Evolutionary conservation across 1,284 basidiomycete species (phyloP).

Genomic region (Tylopilus sp.): DNA sequence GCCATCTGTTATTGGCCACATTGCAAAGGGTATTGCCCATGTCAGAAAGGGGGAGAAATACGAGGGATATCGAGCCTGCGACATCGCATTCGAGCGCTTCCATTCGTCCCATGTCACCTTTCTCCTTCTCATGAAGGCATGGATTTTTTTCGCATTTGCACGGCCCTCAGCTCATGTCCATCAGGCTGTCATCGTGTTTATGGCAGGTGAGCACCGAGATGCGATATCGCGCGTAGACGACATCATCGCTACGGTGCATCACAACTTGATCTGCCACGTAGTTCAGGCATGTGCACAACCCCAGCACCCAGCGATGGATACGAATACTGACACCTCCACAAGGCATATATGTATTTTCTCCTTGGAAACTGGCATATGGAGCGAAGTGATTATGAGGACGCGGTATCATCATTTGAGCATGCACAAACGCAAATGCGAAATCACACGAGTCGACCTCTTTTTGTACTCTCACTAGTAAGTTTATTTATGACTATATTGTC

Average conservation of each 20-base stretch:
- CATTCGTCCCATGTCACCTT: neutral
- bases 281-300: constrained; percentile 10
- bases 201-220: constrained; percentile 4
- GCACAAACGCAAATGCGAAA: neutral
- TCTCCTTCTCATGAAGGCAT: neutral
- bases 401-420: neutral
- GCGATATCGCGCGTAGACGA: constrained; percentile 6
- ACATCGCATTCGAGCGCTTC: constrained; percentile 1
- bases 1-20: neutral
- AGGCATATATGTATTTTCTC: constrained; percentile 9
- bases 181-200: constrained; percentile 1
- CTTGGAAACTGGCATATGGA: neutral
- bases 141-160: neutral
- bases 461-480: no score
- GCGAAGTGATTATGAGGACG: neutral
- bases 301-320: neutral
- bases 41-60: neutral
- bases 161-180: neutral
- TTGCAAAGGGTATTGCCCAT: constrained; percentile 2
- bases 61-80: neutral
- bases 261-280: neutral
- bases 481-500: no score
- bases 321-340: neutral
- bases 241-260: neutral
- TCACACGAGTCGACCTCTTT: no score